Percentiles rank a stretch among this genome's conserved stretches.
phyloP scores from a whole-genome alignment of 1,284 basidiomycete genomes.

The Takashimella koratensis region DNA sequence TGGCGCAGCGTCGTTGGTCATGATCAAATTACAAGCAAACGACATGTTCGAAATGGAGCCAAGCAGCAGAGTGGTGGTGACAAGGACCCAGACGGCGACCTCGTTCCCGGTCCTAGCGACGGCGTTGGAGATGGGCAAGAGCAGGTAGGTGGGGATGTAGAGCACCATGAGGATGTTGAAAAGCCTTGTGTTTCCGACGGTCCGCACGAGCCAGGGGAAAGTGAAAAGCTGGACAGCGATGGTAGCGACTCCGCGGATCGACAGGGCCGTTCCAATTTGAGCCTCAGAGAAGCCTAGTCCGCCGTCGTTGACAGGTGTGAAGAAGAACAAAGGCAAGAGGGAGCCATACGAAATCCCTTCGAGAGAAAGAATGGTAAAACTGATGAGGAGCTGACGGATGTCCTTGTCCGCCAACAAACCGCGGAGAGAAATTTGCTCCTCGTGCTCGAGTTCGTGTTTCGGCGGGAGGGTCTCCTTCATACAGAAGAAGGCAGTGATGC shows the following conservation, averaged over 20 bases:
- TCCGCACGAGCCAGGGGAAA: conserved; percentile 36
- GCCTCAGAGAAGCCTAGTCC: conserved; percentile 35
- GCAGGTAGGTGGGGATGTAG: conserved; percentile 35
- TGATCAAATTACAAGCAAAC: conserved; percentile 39
- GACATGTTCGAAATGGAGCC: conserved; percentile 34
- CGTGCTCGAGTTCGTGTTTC: conserved; percentile 4
- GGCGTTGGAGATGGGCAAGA: conserved; percentile 34
- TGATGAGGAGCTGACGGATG: conserved; percentile 30
- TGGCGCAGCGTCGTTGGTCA: conserved; percentile 36
- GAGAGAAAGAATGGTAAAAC: conserved; percentile 34
- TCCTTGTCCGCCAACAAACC: conserved; percentile 14
- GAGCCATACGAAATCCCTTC: conserved; percentile 27
- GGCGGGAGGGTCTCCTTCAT: conserved; percentile 32
- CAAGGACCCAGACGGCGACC: conserved; percentile 30
- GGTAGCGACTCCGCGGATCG: conserved; percentile 29
- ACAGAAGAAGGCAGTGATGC: conserved; percentile 22
- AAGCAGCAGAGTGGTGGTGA: conserved; percentile 11
- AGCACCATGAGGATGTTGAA: conserved; percentile 30
- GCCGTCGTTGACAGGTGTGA: conserved; percentile 34
- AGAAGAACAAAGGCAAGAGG: conserved; percentile 43
- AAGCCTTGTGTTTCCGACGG: conserved; percentile 33
- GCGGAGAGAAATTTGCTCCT: conserved; percentile 10
- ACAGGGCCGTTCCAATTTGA: conserved; percentile 37
- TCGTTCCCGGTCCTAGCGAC: conserved; percentile 22
- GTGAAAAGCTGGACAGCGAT: conserved; percentile 38